Percentiles rank a stretch among this genome's conserved stretches.
phyloP scores from a whole-genome alignment of 2,329 filamentous ascomycete genomes.

The Didymella segeticola region DNA sequence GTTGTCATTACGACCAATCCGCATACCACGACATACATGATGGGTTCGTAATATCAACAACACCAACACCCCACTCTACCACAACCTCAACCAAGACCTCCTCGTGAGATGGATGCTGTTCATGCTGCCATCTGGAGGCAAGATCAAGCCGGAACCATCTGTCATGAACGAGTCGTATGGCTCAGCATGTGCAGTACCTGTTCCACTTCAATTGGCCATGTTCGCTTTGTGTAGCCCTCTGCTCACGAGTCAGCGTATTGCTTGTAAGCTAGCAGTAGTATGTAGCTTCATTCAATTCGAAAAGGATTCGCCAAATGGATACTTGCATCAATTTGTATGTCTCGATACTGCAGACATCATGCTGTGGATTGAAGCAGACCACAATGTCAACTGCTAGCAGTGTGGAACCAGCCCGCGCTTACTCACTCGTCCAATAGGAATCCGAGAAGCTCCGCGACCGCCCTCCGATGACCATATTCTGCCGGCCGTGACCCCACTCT shows the following conservation, averaged over 20 bases:
- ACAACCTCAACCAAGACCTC: not conserved
- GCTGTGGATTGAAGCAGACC: not conserved
- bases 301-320: not conserved
- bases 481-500: constrained; percentile 15
- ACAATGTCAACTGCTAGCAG: not conserved
- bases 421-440: constrained; percentile 4
- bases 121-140: constrained; percentile 1
- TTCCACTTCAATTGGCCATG: not conserved
- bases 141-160: not conserved
- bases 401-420: constrained; percentile 5
- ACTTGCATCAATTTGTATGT: not conserved
- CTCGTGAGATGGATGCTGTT: not conserved
- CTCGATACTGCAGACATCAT: not conserved
- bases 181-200: not conserved
- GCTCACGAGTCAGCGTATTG: not conserved
- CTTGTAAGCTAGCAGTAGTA: constrained; percentile 2
- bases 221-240: not conserved
- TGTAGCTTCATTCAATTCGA: constrained; percentile 7
- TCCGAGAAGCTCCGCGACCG: constrained; percentile 16
- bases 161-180: not conserved
- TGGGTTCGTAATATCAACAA: not conserved
- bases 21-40: constrained; percentile 2
- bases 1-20: not conserved
- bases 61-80: constrained; percentile 18
- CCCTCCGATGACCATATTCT: constrained; percentile 7